Base-by-base conservation (phyloP, 371 early-diverging fungal genomes). In the Circinella minor region DNA sequence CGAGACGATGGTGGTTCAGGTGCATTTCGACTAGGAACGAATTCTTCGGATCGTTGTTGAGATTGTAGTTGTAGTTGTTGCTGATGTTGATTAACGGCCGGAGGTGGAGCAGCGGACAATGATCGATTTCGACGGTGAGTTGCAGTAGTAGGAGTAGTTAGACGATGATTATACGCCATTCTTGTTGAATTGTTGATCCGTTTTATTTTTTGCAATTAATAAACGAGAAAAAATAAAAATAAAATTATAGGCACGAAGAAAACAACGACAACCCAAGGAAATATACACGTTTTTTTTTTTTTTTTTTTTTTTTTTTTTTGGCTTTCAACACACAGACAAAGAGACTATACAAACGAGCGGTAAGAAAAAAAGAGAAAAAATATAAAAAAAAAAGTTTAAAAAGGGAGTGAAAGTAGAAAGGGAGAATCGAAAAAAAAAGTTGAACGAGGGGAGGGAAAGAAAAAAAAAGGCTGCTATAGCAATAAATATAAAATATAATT, bases 11-110 rank as follows among this genome's bases (percentile, higher is more conserved):
- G 65, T 20, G 54, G 65, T n/a, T 65, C 65, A 18, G 49, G 65
- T 51, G 65, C 65, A 36, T 65, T 18, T 13, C 65, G 51, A 36
- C 49, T n/a, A 8, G 65, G 65, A 34, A 54, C 51, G 65, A 65
- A 38, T 38, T 54, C 48, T 43, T 43, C 9, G 6, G 43, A 11
- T 43, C 11, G 62, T n/a, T 14, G 62, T 43, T 43, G 51, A 4
- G 51, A 51, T 51, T 51, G 17, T 15, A 15, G 3, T 51, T 51
- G 17, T 15, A 15, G 3, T n/a, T 51, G 51, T 7, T 8, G 47
- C 47, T 47, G 51, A n/a, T 51, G 51, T n/a, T 51, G 57, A 9
- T 5, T 27, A 13, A 57, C 27, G 34, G 6, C 27, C 0, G 57
- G 57, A 18, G 57, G 57, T 10, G 18, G 10, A n/a, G 57, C 36